phyloP scores from a whole-genome alignment of 768 basidiomycete genomes.

The Dentipellis sp. region DNA sequence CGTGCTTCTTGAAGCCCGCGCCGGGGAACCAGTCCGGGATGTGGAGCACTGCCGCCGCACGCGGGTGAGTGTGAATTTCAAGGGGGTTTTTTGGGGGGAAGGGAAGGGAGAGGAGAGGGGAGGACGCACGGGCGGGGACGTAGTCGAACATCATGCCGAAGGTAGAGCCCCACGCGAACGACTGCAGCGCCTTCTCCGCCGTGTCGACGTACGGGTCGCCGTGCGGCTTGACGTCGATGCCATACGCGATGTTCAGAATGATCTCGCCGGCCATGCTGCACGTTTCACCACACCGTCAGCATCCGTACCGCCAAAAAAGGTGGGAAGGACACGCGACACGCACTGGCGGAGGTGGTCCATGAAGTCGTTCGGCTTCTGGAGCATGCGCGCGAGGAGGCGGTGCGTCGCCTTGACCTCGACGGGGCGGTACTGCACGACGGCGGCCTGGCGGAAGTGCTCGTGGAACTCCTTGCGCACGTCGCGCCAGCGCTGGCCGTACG shows the following conservation, averaged over 20 bases:
- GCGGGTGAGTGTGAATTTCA: background rate
- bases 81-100: background rate
- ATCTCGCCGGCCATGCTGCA: background rate
- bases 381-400: background rate
- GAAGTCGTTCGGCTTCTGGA: slow-evolving; percentile 32
- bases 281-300: background rate
- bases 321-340: background rate
- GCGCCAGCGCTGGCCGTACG: background rate
- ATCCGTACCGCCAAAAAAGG: too few species aligned
- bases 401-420: background rate
- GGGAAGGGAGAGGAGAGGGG: background rate
- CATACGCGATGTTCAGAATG: background rate
- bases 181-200: background rate
- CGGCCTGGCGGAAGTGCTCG: background rate
- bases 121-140: background rate
- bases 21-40: background rate
- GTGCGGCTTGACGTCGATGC: background rate
- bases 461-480: background rate
- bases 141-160: background rate
- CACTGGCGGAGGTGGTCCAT: slow-evolving; percentile 17
- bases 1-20: background rate
- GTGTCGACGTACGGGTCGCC: background rate
- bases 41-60: background rate
- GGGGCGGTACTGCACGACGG: background rate
- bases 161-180: background rate